These are phyloP conservation scores for Ganoderma sinense DNA, from an alignment of 1,284 basidiomycete species.

Conservation along the genomic window DNA sequence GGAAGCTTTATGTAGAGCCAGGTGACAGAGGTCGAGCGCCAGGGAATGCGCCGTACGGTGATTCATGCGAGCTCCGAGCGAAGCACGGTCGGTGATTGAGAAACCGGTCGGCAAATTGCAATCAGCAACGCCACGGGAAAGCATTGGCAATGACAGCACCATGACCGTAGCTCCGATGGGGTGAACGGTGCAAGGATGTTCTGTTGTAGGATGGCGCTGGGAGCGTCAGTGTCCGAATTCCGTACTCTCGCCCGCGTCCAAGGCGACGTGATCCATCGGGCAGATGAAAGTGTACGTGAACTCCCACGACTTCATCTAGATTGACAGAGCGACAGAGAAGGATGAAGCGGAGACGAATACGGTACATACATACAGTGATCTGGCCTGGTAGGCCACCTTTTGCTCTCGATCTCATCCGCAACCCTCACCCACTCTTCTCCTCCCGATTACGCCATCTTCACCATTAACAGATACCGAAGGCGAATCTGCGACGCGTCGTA, in stretches of 20 bases:
- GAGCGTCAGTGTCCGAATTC: neutral
- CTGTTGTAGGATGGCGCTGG: neutral
- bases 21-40: no score
- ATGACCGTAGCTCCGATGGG: neutral
- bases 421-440: neutral
- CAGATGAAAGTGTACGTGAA: neutral
- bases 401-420: neutral
- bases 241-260: neutral
- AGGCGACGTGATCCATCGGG: neutral
- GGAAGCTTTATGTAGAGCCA: no score
- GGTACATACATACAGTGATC: neutral
- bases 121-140: neutral
- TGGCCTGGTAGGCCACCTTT: neutral
- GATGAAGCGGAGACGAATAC: neutral
- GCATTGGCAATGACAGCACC: neutral
- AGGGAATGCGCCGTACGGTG: no score
- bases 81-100: neutral
- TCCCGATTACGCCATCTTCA: slow-evolving; percentile 43
- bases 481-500: slow-evolving; percentile 51
- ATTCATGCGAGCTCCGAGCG: neutral
- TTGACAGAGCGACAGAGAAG: neutral
- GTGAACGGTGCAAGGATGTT: no score
- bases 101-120: neutral
- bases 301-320: neutral
- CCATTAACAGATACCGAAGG: slow-evolving; percentile 51